phyloP scores from a whole-genome alignment of 169 alveolate genomes.

The Cryptosporidium xiaoi region DNA sequence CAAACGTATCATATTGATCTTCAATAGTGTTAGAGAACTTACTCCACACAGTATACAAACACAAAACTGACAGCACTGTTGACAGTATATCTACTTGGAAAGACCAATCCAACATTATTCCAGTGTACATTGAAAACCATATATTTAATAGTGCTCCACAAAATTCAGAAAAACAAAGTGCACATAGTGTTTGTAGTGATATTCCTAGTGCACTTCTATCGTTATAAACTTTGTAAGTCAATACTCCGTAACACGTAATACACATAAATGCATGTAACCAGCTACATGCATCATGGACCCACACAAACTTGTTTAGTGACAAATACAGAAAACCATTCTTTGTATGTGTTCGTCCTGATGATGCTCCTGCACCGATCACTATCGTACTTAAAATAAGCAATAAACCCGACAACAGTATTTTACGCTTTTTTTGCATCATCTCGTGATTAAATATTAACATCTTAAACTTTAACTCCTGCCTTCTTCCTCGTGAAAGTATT shows the following conservation, averaged over 20 bases:
- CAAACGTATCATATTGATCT: constrained; percentile 78
- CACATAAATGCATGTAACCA: constrained; percentile 74
- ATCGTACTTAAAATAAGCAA: too few species aligned
- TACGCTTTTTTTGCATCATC: too few species aligned
- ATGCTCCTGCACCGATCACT: too few species aligned
- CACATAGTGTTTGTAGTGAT: constrained; percentile 79
- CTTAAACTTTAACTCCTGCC: too few species aligned
- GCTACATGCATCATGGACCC: constrained; percentile 73
- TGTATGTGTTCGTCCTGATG: not conserved
- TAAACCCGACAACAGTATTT: too few species aligned
- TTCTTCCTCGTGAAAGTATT: too few species aligned
- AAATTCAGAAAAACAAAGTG: constrained; percentile 77
- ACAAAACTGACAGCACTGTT: constrained; percentile 73
- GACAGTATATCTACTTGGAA: constrained; percentile 77
- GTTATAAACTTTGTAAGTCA: constrained; percentile 73
- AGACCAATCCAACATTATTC: constrained; percentile 73
- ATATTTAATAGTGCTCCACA: constrained; percentile 78
- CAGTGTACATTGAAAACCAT: constrained; percentile 69
- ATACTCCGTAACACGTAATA: constrained; percentile 75
- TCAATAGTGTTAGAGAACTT: constrained; percentile 76
- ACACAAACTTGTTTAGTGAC: constrained; percentile 56
- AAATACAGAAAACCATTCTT: constrained; percentile 22
- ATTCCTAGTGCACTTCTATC: constrained; percentile 78
- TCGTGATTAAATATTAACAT: too few species aligned
- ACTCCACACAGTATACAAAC: constrained; percentile 73